Base-by-base conservation (phyloP, 371 early-diverging fungal genomes). In the Apophysomyces variabilis region DNA sequence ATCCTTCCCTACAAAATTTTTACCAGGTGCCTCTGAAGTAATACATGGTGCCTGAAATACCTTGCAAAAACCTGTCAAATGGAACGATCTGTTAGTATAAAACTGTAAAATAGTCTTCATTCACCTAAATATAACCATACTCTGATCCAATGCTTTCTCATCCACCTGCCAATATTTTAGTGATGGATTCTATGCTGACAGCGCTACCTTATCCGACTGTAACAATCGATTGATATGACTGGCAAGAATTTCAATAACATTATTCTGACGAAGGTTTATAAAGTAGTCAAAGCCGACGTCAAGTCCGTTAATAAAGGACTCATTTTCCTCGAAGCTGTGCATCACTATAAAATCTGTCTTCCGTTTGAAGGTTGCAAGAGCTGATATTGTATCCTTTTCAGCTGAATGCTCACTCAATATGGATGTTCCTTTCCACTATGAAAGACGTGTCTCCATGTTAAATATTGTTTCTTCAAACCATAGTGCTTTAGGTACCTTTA, bases 231-330 rank as follows among this genome's bases (percentile, higher is more conserved):
- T 79, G 13, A 63, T 71, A 43, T 79, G 64, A 21, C 70, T 70
- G 3, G 82, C 79, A 59, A 98, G 85, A 54, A 95, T 66, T 76
- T 93, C 93, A 1, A 95, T 91, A 1, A 94, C 94, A 69, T 91
- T 92, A 74, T 90, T 93, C 58, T 89, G 88, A 32, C 93, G 76
- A 11, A 89, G 71, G 68, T 96, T 95, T 66, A 98, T 89, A 63
- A 95, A 93, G 9, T 80, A 75, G 57, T 93, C 95, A 73, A 95
- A 95, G 8, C 93, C 86, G 57, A 93, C 92, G 46, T 91, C 90
- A 61, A 92, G 67, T 4, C 93, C 84, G 14, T 90, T 75, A 4
- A 75, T 74, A 66, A 96, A 92, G 43, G 66, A 72, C 7, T 87
- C 83, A 63, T 88, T 87, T 37, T 68, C 78, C 46, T 85, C 80